Percentiles rank a stretch among this genome's conserved stretches.
These are phyloP conservation scores for Plantago ovata DNA, from an alignment of 257 asterid species.

Conservation along the genomic window DNA sequence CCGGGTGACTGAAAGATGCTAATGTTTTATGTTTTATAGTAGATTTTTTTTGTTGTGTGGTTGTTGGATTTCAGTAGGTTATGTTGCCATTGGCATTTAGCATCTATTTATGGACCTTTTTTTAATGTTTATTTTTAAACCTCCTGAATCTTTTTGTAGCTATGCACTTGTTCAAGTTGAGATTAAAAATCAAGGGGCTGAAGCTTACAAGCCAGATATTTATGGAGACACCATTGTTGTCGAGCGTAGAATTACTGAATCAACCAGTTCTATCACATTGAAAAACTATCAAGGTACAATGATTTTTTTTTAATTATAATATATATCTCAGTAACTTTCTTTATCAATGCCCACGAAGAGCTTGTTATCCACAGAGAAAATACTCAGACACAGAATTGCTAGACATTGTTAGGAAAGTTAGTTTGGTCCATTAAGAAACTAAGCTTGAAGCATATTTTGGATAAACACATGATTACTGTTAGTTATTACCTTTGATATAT, in stretches of 20 bases:
- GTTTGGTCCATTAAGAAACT: neutral
- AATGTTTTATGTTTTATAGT: no score
- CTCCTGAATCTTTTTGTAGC: slow-evolving; percentile 35
- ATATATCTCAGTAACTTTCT: slow-evolving; percentile 11
- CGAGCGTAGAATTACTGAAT: slow-evolving; percentile 76
- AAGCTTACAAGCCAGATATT: slow-evolving; percentile 77
- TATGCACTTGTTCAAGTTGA: slow-evolving; percentile 84
- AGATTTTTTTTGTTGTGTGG: no score
- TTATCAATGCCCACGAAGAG: slow-evolving; percentile 5
- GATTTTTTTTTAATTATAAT: slow-evolving; percentile 13
- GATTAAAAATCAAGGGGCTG: slow-evolving; percentile 83
- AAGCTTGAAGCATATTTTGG: no score
- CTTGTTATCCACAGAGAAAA: slow-evolving; percentile 14
- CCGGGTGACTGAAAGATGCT: no score
- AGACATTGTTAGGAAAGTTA: neutral
- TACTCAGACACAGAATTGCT: neutral
- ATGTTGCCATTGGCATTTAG: no score
- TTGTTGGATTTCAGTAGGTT: no score
- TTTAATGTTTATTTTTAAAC: neutral
- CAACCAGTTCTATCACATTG: slow-evolving; percentile 50
- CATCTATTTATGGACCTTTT: no score
- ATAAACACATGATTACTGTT: neutral
- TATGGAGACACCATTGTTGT: slow-evolving; percentile 69
- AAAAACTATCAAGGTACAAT: slow-evolving; percentile 71
- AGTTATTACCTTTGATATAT: neutral